Percentiles rank a stretch among this genome's conserved stretches.
Evolutionary conservation across 2,329 filamentous ascomycete species (phyloP).

Genomic region (Fusarium veterinarium): DNA sequence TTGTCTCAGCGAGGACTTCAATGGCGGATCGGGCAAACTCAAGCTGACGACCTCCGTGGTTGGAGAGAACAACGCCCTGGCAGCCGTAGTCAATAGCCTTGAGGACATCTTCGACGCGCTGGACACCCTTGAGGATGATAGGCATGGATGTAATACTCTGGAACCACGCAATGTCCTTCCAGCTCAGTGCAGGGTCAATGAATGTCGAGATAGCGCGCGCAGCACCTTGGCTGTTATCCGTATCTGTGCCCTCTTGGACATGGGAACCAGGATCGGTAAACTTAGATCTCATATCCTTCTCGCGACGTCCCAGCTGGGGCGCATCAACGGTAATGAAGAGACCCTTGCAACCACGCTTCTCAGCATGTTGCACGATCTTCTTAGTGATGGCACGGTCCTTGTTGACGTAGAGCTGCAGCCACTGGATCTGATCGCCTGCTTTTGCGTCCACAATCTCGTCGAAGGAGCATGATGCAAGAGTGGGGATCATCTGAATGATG

Average conservation of each 20-base stretch:
- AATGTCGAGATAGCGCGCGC: conserved; percentile 95
- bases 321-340: conserved; percentile 99
- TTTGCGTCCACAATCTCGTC: conserved; percentile 95
- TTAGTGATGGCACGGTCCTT: conserved; percentile 92
- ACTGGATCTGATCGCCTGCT: conserved; percentile 84
- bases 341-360: conserved; percentile 89
- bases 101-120: conserved; percentile 94
- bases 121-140: conserved; percentile 95
- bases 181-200: conserved; percentile 93
- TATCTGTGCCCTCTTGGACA: conserved; percentile 80
- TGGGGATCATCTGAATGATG: conserved; percentile 98
- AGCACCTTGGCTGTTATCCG: conserved; percentile 91
- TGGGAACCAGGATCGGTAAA: conserved; percentile 85
- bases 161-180: conserved; percentile 97
- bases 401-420: conserved; percentile 98
- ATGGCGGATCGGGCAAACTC: conserved; percentile 91
- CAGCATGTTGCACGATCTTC: conserved; percentile 90
- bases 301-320: conserved; percentile 90
- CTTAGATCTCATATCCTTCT: conserved; percentile 98
- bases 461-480: conserved; percentile 94
- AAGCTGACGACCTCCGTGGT: conserved; percentile 94
- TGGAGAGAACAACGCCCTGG: conserved; percentile 91
- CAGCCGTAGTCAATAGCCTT: conserved; percentile 84
- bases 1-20: conserved; percentile 92
- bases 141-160: conserved; percentile 90